Base-by-base conservation (phyloP, 352 stramenopile species). In the Phytophthora aleatoria region DNA sequence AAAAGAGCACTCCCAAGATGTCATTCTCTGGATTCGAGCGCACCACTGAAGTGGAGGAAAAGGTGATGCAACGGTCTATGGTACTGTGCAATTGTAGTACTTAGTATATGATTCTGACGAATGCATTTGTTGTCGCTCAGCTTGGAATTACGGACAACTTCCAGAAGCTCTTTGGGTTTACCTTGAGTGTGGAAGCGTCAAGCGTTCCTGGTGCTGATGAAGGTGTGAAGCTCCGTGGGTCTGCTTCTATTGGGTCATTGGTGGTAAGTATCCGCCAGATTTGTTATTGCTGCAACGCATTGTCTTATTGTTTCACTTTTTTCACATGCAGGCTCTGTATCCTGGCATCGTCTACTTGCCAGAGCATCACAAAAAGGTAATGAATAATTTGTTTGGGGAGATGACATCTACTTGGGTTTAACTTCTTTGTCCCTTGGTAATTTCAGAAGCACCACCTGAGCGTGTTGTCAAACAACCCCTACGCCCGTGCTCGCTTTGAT, bases 341-440 rank as follows among this genome's bases (percentile, higher is more conserved):
- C 85, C 87, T 9, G 87, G 87, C 13, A 87, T 79, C 1, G 85
- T 94, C 20, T 96, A 94, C 59, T 67, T 94, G 30, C 85, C 87
- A 15, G 87, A 96, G 68, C 87, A 96, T 65, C 91, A 87, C 63
- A 92, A 91, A 57, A 94, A 94, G 77, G 83, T 90, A 60, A 27
- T 55, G 41, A 8, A 20, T 56, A 7, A 2, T 58, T 16, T 36
- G 16, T 24, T 15, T 45, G 10, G 7, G 9, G 9, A 49, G 6
- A 28, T 26, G 3, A 35, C n/a, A 11, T 8, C 4, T 61, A 10
- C 20, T 20, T 20, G 20, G 7, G 33, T 12, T 41, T 41, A 41
- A 41, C 35, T 41, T n/a, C 31, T 10, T 1, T 53, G 50, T 4
- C 15, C 33, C 1, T 50, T 56, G n/a, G 1, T 30, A 28, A 58